phyloP scores from a whole-genome alignment of 768 basidiomycete genomes.

The Psilocybe cubensis region DNA sequence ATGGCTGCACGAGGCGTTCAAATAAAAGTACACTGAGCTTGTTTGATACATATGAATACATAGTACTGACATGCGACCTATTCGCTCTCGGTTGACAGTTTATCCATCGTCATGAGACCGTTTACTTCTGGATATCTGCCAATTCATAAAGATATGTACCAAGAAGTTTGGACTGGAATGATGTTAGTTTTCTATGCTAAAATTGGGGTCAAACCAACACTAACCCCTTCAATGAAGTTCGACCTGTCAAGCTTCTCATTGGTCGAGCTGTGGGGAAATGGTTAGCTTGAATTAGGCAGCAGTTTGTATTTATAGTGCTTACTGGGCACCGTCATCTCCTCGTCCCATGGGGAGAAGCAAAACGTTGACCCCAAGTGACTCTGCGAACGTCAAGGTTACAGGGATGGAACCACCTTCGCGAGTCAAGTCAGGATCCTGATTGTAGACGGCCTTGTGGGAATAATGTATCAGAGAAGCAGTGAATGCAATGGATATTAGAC shows the following conservation, averaged over 20 bases:
- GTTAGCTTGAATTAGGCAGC: not conserved
- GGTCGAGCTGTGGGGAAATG: slow-evolving; percentile 60
- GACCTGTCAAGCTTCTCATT: slow-evolving; percentile 93
- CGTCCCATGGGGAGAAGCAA: slow-evolving; percentile 91
- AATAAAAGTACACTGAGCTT: not conserved
- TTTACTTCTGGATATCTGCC: slow-evolving; percentile 32
- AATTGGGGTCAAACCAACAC: slow-evolving; percentile 21
- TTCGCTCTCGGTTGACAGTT: not conserved
- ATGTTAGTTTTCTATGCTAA: not conserved
- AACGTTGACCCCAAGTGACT: slow-evolving; percentile 85
- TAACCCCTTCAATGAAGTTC: slow-evolving; percentile 87
- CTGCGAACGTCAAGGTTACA: slow-evolving; percentile 92
- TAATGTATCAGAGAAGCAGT: slow-evolving; percentile 27
- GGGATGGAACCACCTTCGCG: slow-evolving; percentile 96
- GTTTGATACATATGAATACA: not conserved
- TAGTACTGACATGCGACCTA: not conserved
- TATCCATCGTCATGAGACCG: too few relatives aligned
- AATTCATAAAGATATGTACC: slow-evolving; percentile 85
- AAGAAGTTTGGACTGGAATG: slow-evolving; percentile 65
- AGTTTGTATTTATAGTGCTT: slow-evolving; percentile 31
- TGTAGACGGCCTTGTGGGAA: slow-evolving; percentile 56
- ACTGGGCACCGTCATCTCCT: slow-evolving; percentile 95
- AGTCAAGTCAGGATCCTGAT: slow-evolving; percentile 77
- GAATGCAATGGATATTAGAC: not conserved
- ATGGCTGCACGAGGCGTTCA: slow-evolving; percentile 51